Evolutionary conservation across 345 rosid species (phyloP).

Genomic region (Odontarrhena argentea): DNA sequence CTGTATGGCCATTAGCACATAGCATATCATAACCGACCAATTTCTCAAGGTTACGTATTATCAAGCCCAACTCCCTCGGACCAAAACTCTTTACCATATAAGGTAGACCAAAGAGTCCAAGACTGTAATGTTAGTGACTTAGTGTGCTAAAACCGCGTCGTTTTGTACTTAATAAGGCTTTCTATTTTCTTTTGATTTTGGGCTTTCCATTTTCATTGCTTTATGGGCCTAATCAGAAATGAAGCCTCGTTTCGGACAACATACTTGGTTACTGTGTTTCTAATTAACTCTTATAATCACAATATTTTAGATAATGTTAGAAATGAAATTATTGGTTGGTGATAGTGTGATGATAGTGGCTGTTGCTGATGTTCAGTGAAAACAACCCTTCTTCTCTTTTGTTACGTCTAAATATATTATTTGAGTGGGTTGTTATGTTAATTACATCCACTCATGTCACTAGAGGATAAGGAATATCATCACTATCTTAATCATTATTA

Average conservation of each 20-base stretch:
- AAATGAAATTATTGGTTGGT: slow-evolving; percentile 5
- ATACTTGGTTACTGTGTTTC: background rate
- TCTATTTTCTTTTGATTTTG: too few species aligned
- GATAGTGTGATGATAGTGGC: slow-evolving; percentile 14
- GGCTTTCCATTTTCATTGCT: background rate
- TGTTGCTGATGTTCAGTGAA: slow-evolving; percentile 28
- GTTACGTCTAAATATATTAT: slow-evolving; percentile 1
- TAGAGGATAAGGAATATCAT: slow-evolving; percentile 1
- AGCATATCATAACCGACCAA: too few species aligned
- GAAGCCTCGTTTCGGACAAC: background rate
- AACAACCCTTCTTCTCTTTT: slow-evolving; percentile 17
- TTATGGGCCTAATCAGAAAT: background rate
- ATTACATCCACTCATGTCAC: slow-evolving; percentile 17
- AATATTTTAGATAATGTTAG: background rate
- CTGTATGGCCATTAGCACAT: too few species aligned
- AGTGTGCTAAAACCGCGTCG: too few species aligned
- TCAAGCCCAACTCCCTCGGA: too few species aligned
- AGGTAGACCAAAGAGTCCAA: too few species aligned
- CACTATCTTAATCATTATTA: slow-evolving; percentile 19
- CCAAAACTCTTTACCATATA: too few species aligned
- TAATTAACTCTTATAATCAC: background rate
- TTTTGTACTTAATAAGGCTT: too few species aligned
- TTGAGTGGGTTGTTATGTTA: slow-evolving; percentile 31
- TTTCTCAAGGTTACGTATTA: too few species aligned
- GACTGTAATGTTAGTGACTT: too few species aligned